Conservation (phyloP, 495 filamentous ascomycete species). For the Xylaria castorea region DNA sequence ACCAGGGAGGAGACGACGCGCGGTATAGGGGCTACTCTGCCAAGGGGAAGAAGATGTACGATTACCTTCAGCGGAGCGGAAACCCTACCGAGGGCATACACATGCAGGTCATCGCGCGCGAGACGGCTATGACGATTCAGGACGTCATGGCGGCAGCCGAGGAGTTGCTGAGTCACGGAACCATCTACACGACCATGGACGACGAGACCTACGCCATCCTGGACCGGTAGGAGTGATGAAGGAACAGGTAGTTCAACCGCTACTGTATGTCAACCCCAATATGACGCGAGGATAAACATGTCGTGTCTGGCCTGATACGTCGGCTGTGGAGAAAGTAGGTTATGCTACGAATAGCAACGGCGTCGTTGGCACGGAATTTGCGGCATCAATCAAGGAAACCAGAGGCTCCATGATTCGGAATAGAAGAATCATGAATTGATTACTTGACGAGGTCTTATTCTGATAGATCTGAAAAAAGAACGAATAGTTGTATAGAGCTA, state of each 20-base stretch:
- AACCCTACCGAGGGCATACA: constrained; percentile 78
- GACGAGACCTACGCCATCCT: constrained; percentile 81
- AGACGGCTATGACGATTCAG: constrained; percentile 63
- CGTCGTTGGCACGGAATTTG: constrained; percentile 23
- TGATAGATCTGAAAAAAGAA: constrained; percentile 10
- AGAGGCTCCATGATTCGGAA: constrained; percentile 14
- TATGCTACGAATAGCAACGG: constrained; percentile 9
- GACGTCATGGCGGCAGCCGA: constrained; percentile 79
- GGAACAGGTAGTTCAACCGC: background rate
- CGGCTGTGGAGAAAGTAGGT: background rate
- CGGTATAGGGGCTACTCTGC: constrained; percentile 41
- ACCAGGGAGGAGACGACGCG: constrained; percentile 48
- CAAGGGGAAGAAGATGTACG: constrained; percentile 70
- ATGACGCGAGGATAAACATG: background rate
- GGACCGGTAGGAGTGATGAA: constrained; percentile 46
- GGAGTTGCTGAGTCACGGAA: constrained; percentile 72
- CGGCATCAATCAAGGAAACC: constrained; percentile 11
- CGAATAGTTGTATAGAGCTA: constrained; percentile 18
- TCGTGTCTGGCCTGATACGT: background rate
- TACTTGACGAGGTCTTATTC: background rate
- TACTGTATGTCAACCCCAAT: background rate
- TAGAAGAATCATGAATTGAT: constrained; percentile 24
- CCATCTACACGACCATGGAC: constrained; percentile 91
- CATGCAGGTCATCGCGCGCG: constrained; percentile 72
- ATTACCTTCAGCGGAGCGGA: constrained; percentile 66